Percentiles rank a stretch among this genome's conserved stretches.
These are phyloP conservation scores for Blastosporella zonata DNA, from an alignment of 1,284 basidiomycete species.

Conservation along the genomic window DNA sequence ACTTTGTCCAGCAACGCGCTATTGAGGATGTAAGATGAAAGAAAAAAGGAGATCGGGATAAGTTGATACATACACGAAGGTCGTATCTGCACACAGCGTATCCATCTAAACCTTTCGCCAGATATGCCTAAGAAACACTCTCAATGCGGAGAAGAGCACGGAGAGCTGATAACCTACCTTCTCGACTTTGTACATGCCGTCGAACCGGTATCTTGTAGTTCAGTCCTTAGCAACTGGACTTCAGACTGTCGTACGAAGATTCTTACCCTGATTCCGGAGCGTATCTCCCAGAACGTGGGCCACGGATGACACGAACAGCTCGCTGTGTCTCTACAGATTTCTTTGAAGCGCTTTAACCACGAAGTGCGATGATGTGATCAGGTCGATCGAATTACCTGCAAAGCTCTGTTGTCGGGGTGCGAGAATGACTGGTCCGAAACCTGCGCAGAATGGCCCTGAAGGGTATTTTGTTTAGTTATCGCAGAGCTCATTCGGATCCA, in stretches of 20 bases:
- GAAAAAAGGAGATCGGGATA: background rate
- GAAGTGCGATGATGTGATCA: background rate
- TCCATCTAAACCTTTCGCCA: conserved; percentile 27
- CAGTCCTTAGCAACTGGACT: background rate
- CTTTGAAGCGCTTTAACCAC: conserved; percentile 19
- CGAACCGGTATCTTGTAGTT: conserved; percentile 39
- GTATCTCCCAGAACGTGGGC: conserved; percentile 25
- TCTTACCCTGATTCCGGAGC: conserved; percentile 34
- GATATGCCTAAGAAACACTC: conserved; percentile 22
- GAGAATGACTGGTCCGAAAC: conserved; percentile 32
- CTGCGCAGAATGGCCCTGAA: conserved; percentile 31
- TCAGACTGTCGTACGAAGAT: background rate
- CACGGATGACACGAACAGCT: conserved; percentile 42
- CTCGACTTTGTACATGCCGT: conserved; percentile 42
- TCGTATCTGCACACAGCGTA: conserved; percentile 31
- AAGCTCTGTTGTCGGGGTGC: conserved; percentile 29
- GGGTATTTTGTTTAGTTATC: background rate
- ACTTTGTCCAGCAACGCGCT: conserved; percentile 27
- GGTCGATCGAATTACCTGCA: conserved; percentile 26
- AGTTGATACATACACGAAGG: conserved; percentile 25
- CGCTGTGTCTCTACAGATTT: conserved; percentile 25
- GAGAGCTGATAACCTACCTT: conserved; percentile 12
- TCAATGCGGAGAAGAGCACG: background rate
- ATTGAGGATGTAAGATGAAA: background rate
- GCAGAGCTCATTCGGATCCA: background rate